These are phyloP conservation scores for Gynostemma pentaphyllum DNA, from an alignment of 306 rosid genomes.

Conservation along the genomic window DNA sequence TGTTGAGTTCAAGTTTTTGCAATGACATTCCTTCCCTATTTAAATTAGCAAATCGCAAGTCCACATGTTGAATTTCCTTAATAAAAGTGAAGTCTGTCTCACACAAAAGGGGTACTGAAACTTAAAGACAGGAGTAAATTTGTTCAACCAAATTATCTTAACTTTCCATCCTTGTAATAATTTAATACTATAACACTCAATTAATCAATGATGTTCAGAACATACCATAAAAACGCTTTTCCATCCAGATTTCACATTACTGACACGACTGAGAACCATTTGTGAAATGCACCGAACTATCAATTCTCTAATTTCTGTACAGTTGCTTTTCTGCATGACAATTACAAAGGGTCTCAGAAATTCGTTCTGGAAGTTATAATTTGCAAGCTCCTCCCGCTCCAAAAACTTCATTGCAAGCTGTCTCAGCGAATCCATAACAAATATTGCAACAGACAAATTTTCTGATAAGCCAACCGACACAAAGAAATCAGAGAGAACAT, in stretches of 20 bases:
- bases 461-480: conserved; percentile 96
- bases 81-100: not conserved
- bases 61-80: not conserved
- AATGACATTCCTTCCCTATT: not conserved
- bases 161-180: not conserved
- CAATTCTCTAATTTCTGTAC: conserved; percentile 87
- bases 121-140: not conserved
- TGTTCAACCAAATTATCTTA: not conserved
- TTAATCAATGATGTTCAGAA: not conserved
- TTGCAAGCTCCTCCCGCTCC: conserved; percentile 97
- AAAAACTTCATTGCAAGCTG: conserved; percentile 98
- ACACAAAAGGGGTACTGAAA: not conserved
- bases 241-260: conserved; percentile 98
- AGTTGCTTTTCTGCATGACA: conserved; percentile 86
- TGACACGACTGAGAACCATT: conserved; percentile 98
- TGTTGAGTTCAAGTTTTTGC: not conserved
- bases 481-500: conserved; percentile 92
- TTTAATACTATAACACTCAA: not conserved
- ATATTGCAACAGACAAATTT: conserved; percentile 94
- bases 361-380: conserved; percentile 96
- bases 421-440: conserved; percentile 95
- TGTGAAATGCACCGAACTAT: conserved; percentile 95
- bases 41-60: not conserved
- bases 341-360: conserved; percentile 95
- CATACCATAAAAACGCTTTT: conserved; percentile 97